A percentile compares a stretch with the other conserved stretches of the same genome.
These are phyloP conservation scores for Clitopilus hobsonii DNA, from an alignment of 768 basidiomycete genomes.

Conservation along the genomic window DNA sequence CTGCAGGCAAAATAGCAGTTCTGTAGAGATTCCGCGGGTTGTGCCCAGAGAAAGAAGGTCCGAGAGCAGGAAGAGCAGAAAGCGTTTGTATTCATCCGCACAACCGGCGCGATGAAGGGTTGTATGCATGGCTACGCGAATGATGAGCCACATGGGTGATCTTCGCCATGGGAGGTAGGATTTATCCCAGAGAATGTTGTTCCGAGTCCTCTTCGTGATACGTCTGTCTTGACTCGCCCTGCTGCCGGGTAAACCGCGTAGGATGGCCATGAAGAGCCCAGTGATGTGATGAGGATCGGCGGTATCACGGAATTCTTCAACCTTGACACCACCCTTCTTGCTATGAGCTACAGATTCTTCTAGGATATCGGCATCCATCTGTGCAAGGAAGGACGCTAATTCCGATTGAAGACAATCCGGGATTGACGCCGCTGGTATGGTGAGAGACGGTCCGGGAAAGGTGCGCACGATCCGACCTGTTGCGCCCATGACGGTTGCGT, in stretches of 20 bases:
- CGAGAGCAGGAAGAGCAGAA: constrained; percentile 38
- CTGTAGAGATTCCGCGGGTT: constrained; percentile 18
- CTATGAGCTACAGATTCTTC: constrained; percentile 27
- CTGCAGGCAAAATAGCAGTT: constrained; percentile 30
- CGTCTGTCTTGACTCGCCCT: constrained; percentile 19
- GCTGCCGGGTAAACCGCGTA: constrained; percentile 28
- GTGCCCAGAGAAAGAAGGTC: constrained; percentile 19
- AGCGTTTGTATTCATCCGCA: constrained; percentile 36
- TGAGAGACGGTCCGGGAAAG: constrained; percentile 41
- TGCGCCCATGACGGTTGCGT: constrained; percentile 27
- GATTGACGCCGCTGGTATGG: constrained; percentile 26
- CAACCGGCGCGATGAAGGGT: constrained; percentile 16
- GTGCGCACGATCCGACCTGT: constrained; percentile 39
- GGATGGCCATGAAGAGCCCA: constrained; percentile 41
- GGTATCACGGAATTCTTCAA: constrained; percentile 34
- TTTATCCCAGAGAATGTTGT: constrained; percentile 40
- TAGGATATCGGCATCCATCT: constrained; percentile 28
- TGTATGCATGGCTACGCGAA: constrained; percentile 42
- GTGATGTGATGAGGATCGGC: constrained; percentile 44
- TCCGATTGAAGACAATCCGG: constrained; percentile 22
- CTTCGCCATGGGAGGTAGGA: constrained; percentile 42
- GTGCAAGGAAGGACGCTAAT: constrained; percentile 31
- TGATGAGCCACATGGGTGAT: constrained; percentile 44
- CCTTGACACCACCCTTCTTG: constrained; percentile 29
- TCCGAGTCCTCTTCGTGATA: constrained; percentile 38